A percentile compares a stretch with the other conserved stretches of the same genome.
phyloP scores from a whole-genome alignment of 192 early-diverging fungal genomes.

The Backusella morwellensis region DNA sequence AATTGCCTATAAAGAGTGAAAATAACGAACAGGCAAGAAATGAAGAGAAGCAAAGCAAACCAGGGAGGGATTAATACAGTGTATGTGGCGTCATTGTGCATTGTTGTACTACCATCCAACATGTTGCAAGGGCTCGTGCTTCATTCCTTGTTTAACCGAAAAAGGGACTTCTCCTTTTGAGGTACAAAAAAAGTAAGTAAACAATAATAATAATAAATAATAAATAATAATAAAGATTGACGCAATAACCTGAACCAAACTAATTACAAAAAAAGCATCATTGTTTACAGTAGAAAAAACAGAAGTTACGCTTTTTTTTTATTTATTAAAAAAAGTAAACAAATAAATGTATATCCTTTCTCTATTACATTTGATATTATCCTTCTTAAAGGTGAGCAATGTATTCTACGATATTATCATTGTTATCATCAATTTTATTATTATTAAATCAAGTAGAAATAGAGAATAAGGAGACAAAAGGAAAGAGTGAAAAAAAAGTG shows the following conservation, averaged over 20 bases:
- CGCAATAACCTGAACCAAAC: not conserved
- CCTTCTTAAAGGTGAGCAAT: not conserved
- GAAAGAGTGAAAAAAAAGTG: not conserved
- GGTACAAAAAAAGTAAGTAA: not conserved
- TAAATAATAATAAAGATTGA: not conserved
- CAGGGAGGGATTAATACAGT: not conserved
- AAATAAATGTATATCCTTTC: not conserved
- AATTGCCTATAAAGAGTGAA: conserved; percentile 1
- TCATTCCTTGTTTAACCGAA: conserved; percentile 1
- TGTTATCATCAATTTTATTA: not conserved
- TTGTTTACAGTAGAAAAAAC: not conserved
- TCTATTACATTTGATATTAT: not conserved
- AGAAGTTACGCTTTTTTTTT: not conserved
- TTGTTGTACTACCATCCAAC: not conserved
- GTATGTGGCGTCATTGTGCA: conserved; percentile 1
- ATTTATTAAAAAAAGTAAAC: not conserved
- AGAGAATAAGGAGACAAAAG: not conserved
- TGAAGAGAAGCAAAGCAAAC: not conserved
- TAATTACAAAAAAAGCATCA: not conserved
- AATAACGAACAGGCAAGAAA: not conserved
- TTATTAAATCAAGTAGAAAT: not conserved
- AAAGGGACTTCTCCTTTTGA: conserved; percentile 5
- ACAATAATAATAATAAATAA: not conserved
- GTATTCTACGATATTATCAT: not conserved
- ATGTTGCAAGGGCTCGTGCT: not conserved